Conservation (phyloP, 768 basidiomycete genomes). For the Tubosaeta sp. region DNA sequence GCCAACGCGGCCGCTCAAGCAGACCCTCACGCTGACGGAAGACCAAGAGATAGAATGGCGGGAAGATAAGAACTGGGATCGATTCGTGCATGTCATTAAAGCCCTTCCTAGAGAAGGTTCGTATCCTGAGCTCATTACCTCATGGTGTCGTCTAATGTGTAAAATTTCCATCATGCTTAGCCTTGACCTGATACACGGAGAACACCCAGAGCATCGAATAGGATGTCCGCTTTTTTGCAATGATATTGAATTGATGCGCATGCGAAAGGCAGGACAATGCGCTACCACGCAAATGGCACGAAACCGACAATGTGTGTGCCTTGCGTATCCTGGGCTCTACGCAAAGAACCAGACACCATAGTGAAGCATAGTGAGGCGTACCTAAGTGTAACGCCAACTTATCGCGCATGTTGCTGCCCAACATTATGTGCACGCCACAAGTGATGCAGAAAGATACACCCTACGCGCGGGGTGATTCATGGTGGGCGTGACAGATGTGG, state of each 20-base stretch:
- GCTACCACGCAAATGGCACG: too few species aligned
- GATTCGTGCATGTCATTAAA: constrained; percentile 37
- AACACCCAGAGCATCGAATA: background rate
- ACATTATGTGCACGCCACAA: too few species aligned
- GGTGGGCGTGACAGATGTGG: too few species aligned
- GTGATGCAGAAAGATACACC: too few species aligned
- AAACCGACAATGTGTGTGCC: too few species aligned
- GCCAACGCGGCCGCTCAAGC: constrained; percentile 31
- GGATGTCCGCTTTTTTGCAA: background rate
- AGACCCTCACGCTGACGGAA: constrained; percentile 47
- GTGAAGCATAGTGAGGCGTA: too few species aligned
- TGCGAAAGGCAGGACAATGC: background rate
- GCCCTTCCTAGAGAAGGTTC: constrained; percentile 26
- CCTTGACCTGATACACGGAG: background rate
- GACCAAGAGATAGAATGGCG: constrained; percentile 54
- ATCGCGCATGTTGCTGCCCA: too few species aligned
- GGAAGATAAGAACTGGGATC: constrained; percentile 51
- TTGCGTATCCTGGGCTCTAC: too few species aligned
- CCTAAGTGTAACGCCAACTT: too few species aligned
- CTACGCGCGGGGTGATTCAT: too few species aligned
- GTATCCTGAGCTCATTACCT: background rate
- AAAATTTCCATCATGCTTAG: background rate
- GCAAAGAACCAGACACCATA: too few species aligned
- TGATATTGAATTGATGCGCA: background rate
- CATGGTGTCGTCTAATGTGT: background rate